These are phyloP conservation scores for Hanseniaspora singularis DNA, from an alignment of 805 yeast genomes.

Conservation along the genomic window DNA sequence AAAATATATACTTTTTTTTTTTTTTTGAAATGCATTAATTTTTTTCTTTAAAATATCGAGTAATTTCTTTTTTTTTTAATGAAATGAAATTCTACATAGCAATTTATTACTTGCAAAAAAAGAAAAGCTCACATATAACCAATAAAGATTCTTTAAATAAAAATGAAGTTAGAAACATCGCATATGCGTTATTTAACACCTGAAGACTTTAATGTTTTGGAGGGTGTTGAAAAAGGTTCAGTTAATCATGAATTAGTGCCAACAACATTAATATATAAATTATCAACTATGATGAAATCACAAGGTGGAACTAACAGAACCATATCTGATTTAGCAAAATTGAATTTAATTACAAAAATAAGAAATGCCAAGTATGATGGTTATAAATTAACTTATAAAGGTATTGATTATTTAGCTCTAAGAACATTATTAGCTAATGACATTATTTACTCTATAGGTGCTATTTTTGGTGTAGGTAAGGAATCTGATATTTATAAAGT, in stretches of 20 bases:
- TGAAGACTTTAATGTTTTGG: slow-evolving; percentile 81
- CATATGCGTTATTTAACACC: slow-evolving; percentile 87
- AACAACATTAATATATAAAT: slow-evolving; percentile 63
- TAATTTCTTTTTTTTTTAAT: no score
- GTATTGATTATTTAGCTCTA: slow-evolving; percentile 85
- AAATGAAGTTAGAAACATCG: slow-evolving; percentile 82
- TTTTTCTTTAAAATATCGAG: no score
- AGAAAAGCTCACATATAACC: no score
- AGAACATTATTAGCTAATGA: slow-evolving; percentile 69
- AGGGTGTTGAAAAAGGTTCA: slow-evolving; percentile 83
- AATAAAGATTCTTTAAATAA: no score
- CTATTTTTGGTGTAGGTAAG: slow-evolving; percentile 90
- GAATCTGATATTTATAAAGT: slow-evolving; percentile 91
- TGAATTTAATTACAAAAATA: slow-evolving; percentile 61
- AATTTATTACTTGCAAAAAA: no score
- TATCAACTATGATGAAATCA: slow-evolving; percentile 59
- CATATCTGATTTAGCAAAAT: slow-evolving; percentile 76
- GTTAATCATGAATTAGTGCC: slow-evolving; percentile 93
- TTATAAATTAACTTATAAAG: slow-evolving; percentile 73
- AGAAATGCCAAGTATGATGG: slow-evolving; percentile 95
- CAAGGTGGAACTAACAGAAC: slow-evolving; percentile 66
- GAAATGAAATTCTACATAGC: no score
- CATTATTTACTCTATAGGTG: slow-evolving; percentile 65
- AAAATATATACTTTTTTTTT: no score
- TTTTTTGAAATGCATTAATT: no score